Base-by-base conservation (phyloP, 2,329 filamentous ascomycete species). In the Ascomycota sp. region DNA sequence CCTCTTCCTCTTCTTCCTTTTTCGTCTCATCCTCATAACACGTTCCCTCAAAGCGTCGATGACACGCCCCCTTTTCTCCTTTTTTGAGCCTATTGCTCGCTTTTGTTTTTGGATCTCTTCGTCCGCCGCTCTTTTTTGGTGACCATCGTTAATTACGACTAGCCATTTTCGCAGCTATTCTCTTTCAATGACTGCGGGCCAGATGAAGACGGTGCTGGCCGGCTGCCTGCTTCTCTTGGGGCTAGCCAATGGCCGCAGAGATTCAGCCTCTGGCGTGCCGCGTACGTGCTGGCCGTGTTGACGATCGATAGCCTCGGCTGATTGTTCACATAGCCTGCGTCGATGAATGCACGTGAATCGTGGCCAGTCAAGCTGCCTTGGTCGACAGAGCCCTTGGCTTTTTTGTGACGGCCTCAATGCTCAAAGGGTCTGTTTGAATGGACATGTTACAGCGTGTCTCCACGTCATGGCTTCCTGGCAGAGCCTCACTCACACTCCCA, bases 61-160 rank as follows among this genome's bases (percentile, higher is more conserved):
- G 20, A 37, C 41, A 35, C 38, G 35, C 38, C 35, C 40, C 34
- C 30, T 24, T 38, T 42, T 32, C 23, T 11, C 28, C 30, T 33
- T 30, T 36, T 41, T 37, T 40, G 36, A 43, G 35, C 32, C 30
- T 27, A 31, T 24, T 38, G 40, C 37, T 36, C 38, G n/a, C n/a
- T n/a, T n/a, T 38, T 45, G 30, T 45, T 47, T 47, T 53, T 50
- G 45, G 47, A 46, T 41, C 39, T 31, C 34, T 23, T 30, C 15
- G 13, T 11, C 17, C 32, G 26, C 30, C 35, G 28, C 27, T 34
- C 31, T 33, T 45, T 43, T 43, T 47, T 45, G 45, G 45, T 43
- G 38, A 40, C 41, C 38, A 46, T 46, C 44, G 41, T 47, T 47
- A 45, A 42, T 35, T 33, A 39, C 39, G 38, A 40, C 40, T 36